Evolutionary conservation across 495 filamentous ascomycete genomes (phyloP), one percentile per base, ranked within the genome.

Genomic region (Aspergillus ostianus): DNA sequence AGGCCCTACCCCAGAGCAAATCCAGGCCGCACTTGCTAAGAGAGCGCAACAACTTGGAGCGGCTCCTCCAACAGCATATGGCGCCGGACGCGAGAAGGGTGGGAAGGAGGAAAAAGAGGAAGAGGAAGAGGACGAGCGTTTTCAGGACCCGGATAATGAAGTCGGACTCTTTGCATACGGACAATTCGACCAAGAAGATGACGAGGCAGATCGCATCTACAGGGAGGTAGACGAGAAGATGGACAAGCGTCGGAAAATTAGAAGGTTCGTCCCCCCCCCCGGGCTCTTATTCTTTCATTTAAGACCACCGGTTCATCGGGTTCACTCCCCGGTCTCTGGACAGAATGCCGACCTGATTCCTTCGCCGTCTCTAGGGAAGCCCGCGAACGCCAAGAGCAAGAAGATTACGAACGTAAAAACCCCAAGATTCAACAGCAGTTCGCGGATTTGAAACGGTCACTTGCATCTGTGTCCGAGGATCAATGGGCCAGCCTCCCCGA

Each of bases 401-500:
- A 94, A 65, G 93, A 97, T 56, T 96, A 96, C 82, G 95, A 99
- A 74, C 85, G 86, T 48, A 90, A 97, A 69, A 98, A 98, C 70
- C 94, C 94, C 5, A 99, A 98, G 74, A 98, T 99, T 54, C 92
- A 96, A 75, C 92, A 97, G 65, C 94, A 98, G 70, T 99, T 99
- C 69, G 92, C 92, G 70, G 95, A 97, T 64, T 79, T 97, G 49
- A 99, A 98, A 74, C 82, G 95, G 67, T 91, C 89, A 2, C 81
- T 99, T 23, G 89, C 88, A 36, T 88, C 86, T 17, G 87, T 99
- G 52, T 91, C 89, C 56, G 94, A 97, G 75, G 93, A 98, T 54
- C 93, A 97, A 61, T 99, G 94, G 94, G 92, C 92, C 47, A 93
- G 87, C 60, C 80, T 99, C 29, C 94, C 94, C 8, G 94, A 99